phyloP scores from a whole-genome alignment of 2,329 filamentous ascomycete species.

The Pyrenochaeta sp. region DNA sequence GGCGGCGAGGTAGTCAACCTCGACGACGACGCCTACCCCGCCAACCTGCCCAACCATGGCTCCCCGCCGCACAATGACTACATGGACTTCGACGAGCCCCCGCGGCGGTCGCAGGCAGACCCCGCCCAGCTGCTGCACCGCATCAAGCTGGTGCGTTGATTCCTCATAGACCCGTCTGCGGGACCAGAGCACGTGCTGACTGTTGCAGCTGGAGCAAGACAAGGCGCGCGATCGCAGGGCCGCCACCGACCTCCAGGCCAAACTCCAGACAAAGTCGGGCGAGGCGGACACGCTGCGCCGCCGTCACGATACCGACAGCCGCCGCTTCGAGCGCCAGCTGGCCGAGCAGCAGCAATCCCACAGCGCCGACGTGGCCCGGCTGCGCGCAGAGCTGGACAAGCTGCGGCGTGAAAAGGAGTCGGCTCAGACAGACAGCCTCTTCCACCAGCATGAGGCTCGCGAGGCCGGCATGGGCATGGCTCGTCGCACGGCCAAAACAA shows the following conservation, averaged over 20 bases:
- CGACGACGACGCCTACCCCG: too few relatives aligned
- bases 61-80: conserved; percentile 11
- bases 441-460: conserved; percentile 75
- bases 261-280: conserved; percentile 65
- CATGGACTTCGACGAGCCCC: conserved; percentile 29
- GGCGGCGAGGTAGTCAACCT: conserved; percentile 55
- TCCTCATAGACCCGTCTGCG: too few relatives aligned
- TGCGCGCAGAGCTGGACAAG: conserved; percentile 69
- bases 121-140: conserved; percentile 48
- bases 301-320: conserved; percentile 68
- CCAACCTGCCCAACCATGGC: too few relatives aligned
- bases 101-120: conserved; percentile 37
- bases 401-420: conserved; percentile 71
- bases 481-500: conserved; percentile 49
- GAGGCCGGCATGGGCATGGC: conserved; percentile 58
- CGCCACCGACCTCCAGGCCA: conserved; percentile 38
- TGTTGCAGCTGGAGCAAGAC: conserved; percentile 52
- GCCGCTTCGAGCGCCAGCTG: conserved; percentile 70
- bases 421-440: conserved; percentile 73
- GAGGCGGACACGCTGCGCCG: conserved; percentile 78
- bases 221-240: conserved; percentile 37
- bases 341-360: conserved; percentile 68
- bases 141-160: conserved; percentile 48
- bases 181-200: too few relatives aligned
- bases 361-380: conserved; percentile 68